Evolutionary conservation across 345 rosid genomes (phyloP), one percentile per base, ranked within the genome.

Genomic region (Populus deltoides): DNA sequence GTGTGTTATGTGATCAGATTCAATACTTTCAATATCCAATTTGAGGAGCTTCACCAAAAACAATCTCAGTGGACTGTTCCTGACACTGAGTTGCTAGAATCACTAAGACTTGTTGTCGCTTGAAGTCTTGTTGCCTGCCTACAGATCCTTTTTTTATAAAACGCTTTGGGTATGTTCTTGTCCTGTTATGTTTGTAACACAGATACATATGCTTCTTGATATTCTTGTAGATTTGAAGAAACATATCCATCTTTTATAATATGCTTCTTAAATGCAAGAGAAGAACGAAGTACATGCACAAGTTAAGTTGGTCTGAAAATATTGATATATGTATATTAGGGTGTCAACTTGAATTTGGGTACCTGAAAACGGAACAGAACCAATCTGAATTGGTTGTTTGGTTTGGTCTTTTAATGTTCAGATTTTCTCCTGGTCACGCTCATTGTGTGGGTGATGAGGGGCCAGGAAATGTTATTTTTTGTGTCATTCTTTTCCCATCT

Each of bases 21-120:
- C 82, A 96, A 91, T 91, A 88, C 79, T 70, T 96, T 96, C 84
- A 94, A 94, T 81, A 51, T 83, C 79, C 98, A 93, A 74, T 96
- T 96, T 78, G 99, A 96, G 86, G 99, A 96, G 86, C 95, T 96
- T 78, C 99, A 96, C 85, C 94, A 94, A 74, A 96, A 90, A 70
- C 99, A 93, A 81, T 91, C 99, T 66, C 98, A 93, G 72, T 94
- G 98, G 98, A 90, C 98, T 45, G 97, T 96, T 74, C 97, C 98
- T 4, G 99, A 96, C 87, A 87, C 97, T 1, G 99, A 96, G 86
- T 84, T 96, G 81, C 90, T 97, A 77, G 98, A 96, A 80, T 94
- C 99, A 68, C 81, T 96, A 20, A 86, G 98, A 88, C 99, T 96
- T 79, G 97, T 98, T 61, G 99, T 96, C 68, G 99, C 99, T 75